Percentiles rank a stretch among this genome's conserved stretches.
phyloP scores from a whole-genome alignment of 2,329 filamentous ascomycete genomes.

The Cadophora gregata region DNA sequence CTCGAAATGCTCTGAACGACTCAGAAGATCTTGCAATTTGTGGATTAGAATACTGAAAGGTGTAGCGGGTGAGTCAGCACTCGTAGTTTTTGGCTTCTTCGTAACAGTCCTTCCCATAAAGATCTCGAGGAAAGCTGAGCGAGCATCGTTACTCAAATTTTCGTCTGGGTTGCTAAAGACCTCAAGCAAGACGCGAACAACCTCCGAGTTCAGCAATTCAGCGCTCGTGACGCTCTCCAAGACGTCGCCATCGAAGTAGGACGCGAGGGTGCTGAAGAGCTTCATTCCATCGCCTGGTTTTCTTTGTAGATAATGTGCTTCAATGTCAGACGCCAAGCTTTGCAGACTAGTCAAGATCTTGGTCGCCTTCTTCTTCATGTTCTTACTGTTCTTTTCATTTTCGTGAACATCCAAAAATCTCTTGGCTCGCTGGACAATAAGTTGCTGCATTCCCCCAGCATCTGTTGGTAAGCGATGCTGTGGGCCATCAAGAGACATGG shows the following conservation, averaged over 20 bases:
- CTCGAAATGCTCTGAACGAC: constrained; percentile 96
- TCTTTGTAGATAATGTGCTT: constrained; percentile 69
- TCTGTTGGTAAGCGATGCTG: constrained; percentile 55
- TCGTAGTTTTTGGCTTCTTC: constrained; percentile 65
- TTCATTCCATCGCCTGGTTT: constrained; percentile 61
- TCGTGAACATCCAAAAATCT: constrained; percentile 86
- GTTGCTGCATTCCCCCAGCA: constrained; percentile 66
- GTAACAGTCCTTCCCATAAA: constrained; percentile 83
- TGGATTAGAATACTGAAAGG: constrained; percentile 90
- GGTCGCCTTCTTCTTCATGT: constrained; percentile 78
- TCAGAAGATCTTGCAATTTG: constrained; percentile 94
- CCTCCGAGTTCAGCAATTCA: constrained; percentile 87
- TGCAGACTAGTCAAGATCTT: constrained; percentile 78
- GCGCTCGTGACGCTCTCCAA: constrained; percentile 94
- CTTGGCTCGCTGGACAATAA: constrained; percentile 78
- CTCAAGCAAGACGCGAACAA: constrained; percentile 83
- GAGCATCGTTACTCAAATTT: constrained; percentile 67
- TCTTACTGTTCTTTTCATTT: constrained; percentile 71
- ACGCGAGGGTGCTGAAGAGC: constrained; percentile 77
- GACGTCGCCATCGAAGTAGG: constrained; percentile 87
- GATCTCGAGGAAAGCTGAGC: constrained; percentile 84
- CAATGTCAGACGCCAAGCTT: constrained; percentile 72
- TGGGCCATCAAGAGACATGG: constrained; percentile 66
- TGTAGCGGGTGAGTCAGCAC: constrained; percentile 73
- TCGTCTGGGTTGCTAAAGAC: constrained; percentile 78